Conservation (phyloP, 2,329 filamentous ascomycete genomes). For the Epichloe coenophiala region DNA sequence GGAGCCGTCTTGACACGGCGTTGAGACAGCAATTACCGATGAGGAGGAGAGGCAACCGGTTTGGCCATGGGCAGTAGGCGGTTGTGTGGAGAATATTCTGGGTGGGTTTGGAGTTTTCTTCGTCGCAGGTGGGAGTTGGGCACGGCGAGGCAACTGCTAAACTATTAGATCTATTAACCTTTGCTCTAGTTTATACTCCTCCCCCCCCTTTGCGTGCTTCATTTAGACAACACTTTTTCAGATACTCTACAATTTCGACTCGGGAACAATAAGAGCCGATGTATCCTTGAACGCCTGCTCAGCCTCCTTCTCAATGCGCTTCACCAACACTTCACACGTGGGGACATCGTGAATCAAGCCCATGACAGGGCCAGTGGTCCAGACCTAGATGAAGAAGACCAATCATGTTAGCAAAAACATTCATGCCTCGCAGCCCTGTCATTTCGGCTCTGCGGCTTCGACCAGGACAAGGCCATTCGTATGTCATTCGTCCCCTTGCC, state of each 20-base stretch:
- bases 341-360: constrained; percentile 75
- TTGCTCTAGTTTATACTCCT: too few relatives aligned
- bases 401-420: background rate
- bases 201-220: too few relatives aligned
- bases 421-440: too few relatives aligned
- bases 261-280: constrained; percentile 37
- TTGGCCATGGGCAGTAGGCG: too few relatives aligned
- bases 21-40: constrained; percentile 7
- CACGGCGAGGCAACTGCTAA: too few relatives aligned
- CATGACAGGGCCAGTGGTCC: constrained; percentile 95
- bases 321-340: constrained; percentile 55
- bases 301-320: constrained; percentile 66
- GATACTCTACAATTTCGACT: constrained; percentile 44
- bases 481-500: too few relatives aligned
- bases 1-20: constrained; percentile 5
- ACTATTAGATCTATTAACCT: too few relatives aligned
- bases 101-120: too few relatives aligned
- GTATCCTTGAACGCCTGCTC: constrained; percentile 50
- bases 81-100: background rate
- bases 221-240: background rate
- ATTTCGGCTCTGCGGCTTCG: too few relatives aligned
- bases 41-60: background rate
- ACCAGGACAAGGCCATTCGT: too few relatives aligned
- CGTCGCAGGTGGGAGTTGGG: too few relatives aligned
- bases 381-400: constrained; percentile 45